Evolutionary conservation across 2,329 filamentous ascomycete species (phyloP), one percentile per base, ranked within the genome.

Genomic region (Penicillium vulpinum): DNA sequence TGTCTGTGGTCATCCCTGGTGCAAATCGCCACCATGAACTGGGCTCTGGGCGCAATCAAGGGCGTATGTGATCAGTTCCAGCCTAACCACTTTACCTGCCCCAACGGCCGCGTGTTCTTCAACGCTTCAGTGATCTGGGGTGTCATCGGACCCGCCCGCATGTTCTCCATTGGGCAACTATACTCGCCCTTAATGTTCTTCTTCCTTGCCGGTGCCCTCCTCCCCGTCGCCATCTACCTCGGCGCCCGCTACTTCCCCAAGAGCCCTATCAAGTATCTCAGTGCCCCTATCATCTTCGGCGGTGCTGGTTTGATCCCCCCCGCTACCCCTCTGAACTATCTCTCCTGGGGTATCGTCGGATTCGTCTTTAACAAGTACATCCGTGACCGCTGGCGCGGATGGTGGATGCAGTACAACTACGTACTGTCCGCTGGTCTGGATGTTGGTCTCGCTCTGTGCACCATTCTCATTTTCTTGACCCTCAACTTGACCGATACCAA

Each of bases 351-450:
- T 4, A 70, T 85, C 26, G 84, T 88, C 7, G 88, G 88, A 9
- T 81, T 83, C 46, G 62, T 87, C 35, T 91, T 91, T 77, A 89
- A 90, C 73, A 87, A 82, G 65, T 85, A 80, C 64, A 83, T 91
- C 69, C 83, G 84, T 69, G 80, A 85, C 56, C 81, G 83, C 60
- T 88, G 82, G 74, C 83, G 81, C 4, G 88, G 86, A 33, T 91
- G 88, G 88, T 91, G 88, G 88, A 78, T 88, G 72, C 85, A 87
- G 71, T 91, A 90, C 77, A 91, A 91, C 77, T 91, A 91, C 70
- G 81, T 90, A 67, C 85, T 87, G 0, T 89, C 87, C 21, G 88
- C 88, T 0, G 88, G 85, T 1, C 76, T 91, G 36, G 88, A 91
- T 70, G 83, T 83, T 47, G 88, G 88, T 5, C 79, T 90, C 5